A percentile compares a stretch with the other conserved stretches of the same genome.
Evolutionary conservation across 129 eudicot species (phyloP).

Genomic region (Kitagawia praeruptora): DNA sequence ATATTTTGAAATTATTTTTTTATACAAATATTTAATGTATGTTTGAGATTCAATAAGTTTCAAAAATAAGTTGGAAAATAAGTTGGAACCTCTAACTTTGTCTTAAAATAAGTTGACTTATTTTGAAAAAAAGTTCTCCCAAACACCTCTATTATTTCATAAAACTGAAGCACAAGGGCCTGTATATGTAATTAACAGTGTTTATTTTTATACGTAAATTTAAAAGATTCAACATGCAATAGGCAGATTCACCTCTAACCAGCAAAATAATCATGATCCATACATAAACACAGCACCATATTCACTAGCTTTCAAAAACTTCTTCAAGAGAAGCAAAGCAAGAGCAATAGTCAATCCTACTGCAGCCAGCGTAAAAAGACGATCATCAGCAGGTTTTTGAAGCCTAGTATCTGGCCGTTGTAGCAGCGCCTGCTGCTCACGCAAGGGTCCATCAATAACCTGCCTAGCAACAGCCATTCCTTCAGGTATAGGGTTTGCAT

Average conservation of each 20-base stretch:
- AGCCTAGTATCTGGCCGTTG: slow-evolving; percentile 25
- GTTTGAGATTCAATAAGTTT: too few species aligned
- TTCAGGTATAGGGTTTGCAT: slow-evolving; percentile 25
- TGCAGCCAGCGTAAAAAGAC: slow-evolving; percentile 86
- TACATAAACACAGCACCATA: slow-evolving; percentile 68
- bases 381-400: slow-evolving; percentile 72
- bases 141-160: too few species aligned
- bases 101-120: too few species aligned
- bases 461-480: slow-evolving; percentile 22
- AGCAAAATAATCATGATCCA: slow-evolving; percentile 42
- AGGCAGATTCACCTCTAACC: not conserved
- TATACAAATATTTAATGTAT: too few species aligned
- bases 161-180: not conserved
- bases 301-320: slow-evolving; percentile 74
- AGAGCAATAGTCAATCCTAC: slow-evolving; percentile 81
- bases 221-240: not conserved
- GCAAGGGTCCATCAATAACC: slow-evolving; percentile 24
- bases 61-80: too few species aligned
- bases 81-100: too few species aligned
- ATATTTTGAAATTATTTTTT: too few species aligned
- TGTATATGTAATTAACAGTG: not conserved
- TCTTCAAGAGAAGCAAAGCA: slow-evolving; percentile 63
- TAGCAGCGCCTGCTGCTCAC: slow-evolving; percentile 21
- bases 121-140: too few species aligned
- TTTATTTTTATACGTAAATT: not conserved